Evolutionary conservation across 2,329 filamentous ascomycete species (phyloP), one percentile per base, ranked within the genome.

Genomic region (Colletotrichum spaethianum): DNA sequence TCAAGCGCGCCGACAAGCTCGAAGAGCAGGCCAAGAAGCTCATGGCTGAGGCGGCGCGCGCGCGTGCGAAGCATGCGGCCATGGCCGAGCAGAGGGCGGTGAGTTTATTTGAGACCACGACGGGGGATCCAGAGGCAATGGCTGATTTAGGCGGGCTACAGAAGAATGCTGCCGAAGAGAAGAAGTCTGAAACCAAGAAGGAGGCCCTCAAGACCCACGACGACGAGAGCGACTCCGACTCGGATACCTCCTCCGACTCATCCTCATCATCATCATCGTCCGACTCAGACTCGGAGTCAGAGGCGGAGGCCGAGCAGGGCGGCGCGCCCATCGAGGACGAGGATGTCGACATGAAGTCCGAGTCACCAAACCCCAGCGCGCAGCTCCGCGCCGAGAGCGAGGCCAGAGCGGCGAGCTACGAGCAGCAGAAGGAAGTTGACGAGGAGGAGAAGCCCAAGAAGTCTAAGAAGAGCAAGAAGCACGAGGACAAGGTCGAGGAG

Each of bases 11-110:
- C 40, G 80, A 84, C 33, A 82, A 82, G 75, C 79, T 86, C 44
- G 82, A 85, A 76, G 76, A 75, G 3, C 78, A 86, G 76, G 83
- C 81, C 2, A 74, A 78, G 28, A 82, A 83, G 77, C 72, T 88
- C 42, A 75, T 84, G 75, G 77, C 75, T 0, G 80, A 86, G 68
- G 82, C 86, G 0, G 80, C 83, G 72, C 81, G 80, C 68, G 77
- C 77, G 18, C 76, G 76, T 57, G 80, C 74, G 36, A 78, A 75
- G 26, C 76, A 78, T 38, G 77, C 78, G 50, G 61, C 74, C 36
- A 74, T 81, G 14, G 77, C 78, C 33, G 72, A 75, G 67, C 38
- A 75, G 68, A 77, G 75, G 60, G 74, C 72, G 28, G 80, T 82
- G 75, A 46, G 67, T 66, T 31, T 26, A 40, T 31, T 1, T 3